Evolutionary conservation across 75 land plant genomes (phyloP).

Genomic region (Cryptomeria japonica): DNA sequence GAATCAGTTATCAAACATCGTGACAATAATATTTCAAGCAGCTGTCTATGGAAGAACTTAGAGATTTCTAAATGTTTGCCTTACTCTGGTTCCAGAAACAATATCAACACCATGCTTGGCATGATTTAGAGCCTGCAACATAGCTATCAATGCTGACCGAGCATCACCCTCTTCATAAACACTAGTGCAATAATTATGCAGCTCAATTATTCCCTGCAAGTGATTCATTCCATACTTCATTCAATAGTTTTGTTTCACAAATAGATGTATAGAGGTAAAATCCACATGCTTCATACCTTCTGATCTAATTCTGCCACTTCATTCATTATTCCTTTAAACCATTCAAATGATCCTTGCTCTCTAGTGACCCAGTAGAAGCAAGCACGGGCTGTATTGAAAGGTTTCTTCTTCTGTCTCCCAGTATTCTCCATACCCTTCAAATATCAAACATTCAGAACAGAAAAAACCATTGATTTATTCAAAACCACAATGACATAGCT

Average conservation of each 20-base stretch:
- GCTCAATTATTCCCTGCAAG: slow-evolving; percentile 76
- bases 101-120: slow-evolving; percentile 96
- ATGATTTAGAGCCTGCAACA: slow-evolving; percentile 95
- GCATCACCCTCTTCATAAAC: slow-evolving; percentile 99
- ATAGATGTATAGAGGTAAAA: background rate
- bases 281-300: slow-evolving; percentile 13
- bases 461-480: background rate
- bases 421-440: background rate
- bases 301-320: slow-evolving; percentile 31
- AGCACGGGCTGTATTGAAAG: slow-evolving; percentile 19
- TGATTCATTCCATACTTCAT: background rate
- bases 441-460: slow-evolving; percentile 2
- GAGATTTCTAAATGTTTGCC: slow-evolving; percentile 1
- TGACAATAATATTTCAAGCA: background rate
- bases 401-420: slow-evolving; percentile 14
- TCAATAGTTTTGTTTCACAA: background rate
- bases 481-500: background rate
- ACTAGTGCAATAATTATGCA: slow-evolving; percentile 98
- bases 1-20: background rate
- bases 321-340: slow-evolving; percentile 37
- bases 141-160: slow-evolving; percentile 88
- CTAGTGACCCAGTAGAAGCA: slow-evolving; percentile 34
- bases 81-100: slow-evolving; percentile 94
- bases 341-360: slow-evolving; percentile 31
- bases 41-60: background rate